Evolutionary conservation across 768 basidiomycete genomes (phyloP).

Genomic region (Porphyrellus cyaneotinctus): DNA sequence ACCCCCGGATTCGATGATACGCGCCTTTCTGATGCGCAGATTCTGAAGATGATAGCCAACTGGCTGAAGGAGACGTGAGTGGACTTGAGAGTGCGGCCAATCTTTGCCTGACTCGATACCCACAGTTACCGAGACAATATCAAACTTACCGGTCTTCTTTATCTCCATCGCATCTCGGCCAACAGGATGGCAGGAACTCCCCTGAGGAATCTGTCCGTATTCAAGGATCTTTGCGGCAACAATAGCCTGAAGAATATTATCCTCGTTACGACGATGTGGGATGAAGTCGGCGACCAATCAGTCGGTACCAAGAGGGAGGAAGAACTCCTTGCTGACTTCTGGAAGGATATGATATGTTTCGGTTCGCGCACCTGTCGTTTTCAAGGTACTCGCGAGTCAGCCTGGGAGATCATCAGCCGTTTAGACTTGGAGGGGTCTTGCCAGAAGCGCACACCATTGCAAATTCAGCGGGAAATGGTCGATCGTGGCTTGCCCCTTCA

Average conservation of each 20-base stretch:
- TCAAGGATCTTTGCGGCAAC: conserved; percentile 8
- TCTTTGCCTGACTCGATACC: background rate
- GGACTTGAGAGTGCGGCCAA: background rate
- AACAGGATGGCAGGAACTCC: conserved; percentile 4
- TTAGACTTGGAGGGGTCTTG: background rate
- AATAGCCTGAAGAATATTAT: conserved; percentile 11
- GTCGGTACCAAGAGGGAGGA: conserved; percentile 10
- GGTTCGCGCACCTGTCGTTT: conserved; percentile 14
- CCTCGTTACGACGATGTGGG: conserved; percentile 22
- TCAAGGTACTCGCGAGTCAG: conserved; percentile 6
- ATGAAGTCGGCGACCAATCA: background rate
- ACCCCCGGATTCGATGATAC: conserved; percentile 21
- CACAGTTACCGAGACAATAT: background rate
- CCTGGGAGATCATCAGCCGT: conserved; percentile 9
- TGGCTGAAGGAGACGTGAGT: conserved; percentile 19
- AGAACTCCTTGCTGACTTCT: conserved; percentile 10
- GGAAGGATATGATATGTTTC: conserved; percentile 11
- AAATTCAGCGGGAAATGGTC: conserved; percentile 19
- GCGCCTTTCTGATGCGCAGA: conserved; percentile 1
- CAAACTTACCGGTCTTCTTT: background rate
- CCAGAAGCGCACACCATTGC: conserved; percentile 1
- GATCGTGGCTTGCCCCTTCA: conserved; percentile 4
- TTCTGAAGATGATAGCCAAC: conserved; percentile 11
- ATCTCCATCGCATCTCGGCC: conserved; percentile 8
- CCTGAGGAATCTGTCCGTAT: conserved; percentile 1